Conservation (phyloP, 257 asterid genomes). For the Capsicum rhomboideum region DNA sequence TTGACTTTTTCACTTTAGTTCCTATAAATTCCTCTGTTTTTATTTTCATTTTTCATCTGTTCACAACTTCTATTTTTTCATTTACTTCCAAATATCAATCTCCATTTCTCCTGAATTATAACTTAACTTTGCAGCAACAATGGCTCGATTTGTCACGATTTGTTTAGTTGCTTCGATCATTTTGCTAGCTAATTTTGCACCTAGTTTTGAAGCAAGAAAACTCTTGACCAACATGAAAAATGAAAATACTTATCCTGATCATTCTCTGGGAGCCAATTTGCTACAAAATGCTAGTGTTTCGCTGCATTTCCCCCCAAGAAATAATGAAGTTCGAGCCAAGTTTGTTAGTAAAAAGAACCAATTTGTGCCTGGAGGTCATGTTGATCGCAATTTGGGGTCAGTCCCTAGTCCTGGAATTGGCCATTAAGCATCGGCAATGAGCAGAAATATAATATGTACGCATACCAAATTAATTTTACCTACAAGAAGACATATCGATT, state of each 20-base stretch:
- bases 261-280: neutral
- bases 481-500: neutral
- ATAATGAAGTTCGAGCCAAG: neutral
- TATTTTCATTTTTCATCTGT: neutral
- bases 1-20: neutral
- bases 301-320: neutral
- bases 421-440: neutral
- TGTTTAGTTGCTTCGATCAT: neutral
- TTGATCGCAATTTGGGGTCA: neutral
- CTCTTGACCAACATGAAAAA: neutral
- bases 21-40: neutral
- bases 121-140: neutral
- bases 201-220: neutral
- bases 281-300: neutral
- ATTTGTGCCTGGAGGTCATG: neutral
- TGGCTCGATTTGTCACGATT: neutral
- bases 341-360: neutral
- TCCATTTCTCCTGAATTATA: neutral
- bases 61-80: neutral
- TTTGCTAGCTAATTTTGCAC: neutral
- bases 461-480: neutral
- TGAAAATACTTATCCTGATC: neutral
- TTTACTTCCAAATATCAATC: neutral
- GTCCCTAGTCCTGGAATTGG: constrained; percentile 11
- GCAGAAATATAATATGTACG: neutral